phyloP scores from a whole-genome alignment of 305 asterid species.

The Rubia tinctorum region DNA sequence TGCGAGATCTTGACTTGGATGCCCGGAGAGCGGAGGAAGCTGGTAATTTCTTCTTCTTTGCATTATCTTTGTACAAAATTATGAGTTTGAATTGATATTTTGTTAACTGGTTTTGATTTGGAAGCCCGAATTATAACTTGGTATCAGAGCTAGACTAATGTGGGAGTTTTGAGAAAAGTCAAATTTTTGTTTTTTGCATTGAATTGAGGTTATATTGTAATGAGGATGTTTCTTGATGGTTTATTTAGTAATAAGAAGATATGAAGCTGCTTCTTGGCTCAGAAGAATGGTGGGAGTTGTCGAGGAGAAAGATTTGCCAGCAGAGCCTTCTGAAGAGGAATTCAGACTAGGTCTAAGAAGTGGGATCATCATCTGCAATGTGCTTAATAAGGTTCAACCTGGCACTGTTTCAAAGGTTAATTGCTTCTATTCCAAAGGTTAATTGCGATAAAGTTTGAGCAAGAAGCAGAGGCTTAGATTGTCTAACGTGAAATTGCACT shows the following conservation, averaged over 20 bases:
- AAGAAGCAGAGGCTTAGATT: no score
- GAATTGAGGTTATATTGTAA: no score
- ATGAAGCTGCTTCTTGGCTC: slow-evolving; percentile 86
- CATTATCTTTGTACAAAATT: no score
- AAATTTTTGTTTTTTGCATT: no score
- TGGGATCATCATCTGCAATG: slow-evolving; percentile 89
- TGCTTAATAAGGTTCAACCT: slow-evolving; percentile 74
- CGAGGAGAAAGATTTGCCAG: slow-evolving; percentile 78
- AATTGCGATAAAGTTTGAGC: not conserved
- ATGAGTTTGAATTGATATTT: not conserved
- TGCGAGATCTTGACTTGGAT: slow-evolving; percentile 75
- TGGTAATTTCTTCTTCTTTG: slow-evolving; percentile 53
- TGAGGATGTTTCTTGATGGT: no score
- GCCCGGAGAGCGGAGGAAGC: slow-evolving; percentile 94
- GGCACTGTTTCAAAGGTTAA: slow-evolving; percentile 85
- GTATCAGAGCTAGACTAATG: no score
- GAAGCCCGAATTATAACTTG: no score
- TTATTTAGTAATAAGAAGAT: slow-evolving; percentile 84
- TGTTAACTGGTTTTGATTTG: no score
- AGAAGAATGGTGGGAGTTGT: slow-evolving; percentile 70
- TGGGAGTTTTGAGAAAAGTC: no score
- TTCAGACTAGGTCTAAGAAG: slow-evolving; percentile 88
- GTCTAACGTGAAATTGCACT: no score
- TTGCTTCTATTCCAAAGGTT: not conserved
- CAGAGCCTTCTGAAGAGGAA: slow-evolving; percentile 96